phyloP scores from a whole-genome alignment of 306 rosid species.

The Lablab purpureus region DNA sequence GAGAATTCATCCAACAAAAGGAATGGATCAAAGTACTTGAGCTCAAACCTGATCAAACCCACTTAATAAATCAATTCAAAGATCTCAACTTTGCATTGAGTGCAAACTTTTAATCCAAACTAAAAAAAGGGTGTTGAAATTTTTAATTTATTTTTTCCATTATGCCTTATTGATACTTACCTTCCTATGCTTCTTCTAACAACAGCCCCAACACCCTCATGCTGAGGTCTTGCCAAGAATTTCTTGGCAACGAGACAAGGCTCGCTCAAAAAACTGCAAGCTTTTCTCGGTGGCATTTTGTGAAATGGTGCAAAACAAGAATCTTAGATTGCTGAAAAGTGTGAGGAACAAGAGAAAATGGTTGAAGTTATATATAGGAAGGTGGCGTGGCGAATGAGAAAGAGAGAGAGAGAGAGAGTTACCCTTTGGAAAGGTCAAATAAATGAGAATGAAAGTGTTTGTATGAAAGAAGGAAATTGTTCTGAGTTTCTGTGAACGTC shows the following conservation, averaged over 20 bases:
- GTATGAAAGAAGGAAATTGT: constrained; percentile 45
- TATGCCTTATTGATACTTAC: constrained; percentile 31
- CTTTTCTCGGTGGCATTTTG: constrained; percentile 55
- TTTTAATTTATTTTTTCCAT: background rate
- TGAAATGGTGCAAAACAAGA: background rate
- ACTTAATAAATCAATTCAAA: background rate
- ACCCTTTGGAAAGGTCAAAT: constrained; percentile 50
- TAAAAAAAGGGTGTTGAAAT: background rate
- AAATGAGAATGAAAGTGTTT: constrained; percentile 37
- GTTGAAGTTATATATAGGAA: constrained; percentile 46
- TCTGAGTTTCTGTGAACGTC: constrained; percentile 49
- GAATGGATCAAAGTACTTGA: constrained; percentile 92
- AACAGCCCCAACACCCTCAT: constrained; percentile 77
- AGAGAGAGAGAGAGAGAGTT: background rate
- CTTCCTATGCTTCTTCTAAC: constrained; percentile 91
- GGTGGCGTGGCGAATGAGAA: constrained; percentile 18
- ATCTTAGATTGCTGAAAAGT: background rate
- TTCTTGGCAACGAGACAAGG: constrained; percentile 73
- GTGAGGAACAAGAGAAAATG: constrained; percentile 42
- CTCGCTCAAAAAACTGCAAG: constrained; percentile 34
- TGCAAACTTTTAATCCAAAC: constrained; percentile 24
- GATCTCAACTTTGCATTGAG: background rate
- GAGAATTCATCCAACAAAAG: constrained; percentile 94
- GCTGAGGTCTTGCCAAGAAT: constrained; percentile 83
- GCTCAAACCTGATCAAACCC: constrained; percentile 76